Percentiles rank a stretch among this genome's conserved stretches.
These are phyloP conservation scores for Colletotrichum navitas DNA, from an alignment of 2,329 filamentous ascomycete genomes.

Conservation along the genomic window DNA sequence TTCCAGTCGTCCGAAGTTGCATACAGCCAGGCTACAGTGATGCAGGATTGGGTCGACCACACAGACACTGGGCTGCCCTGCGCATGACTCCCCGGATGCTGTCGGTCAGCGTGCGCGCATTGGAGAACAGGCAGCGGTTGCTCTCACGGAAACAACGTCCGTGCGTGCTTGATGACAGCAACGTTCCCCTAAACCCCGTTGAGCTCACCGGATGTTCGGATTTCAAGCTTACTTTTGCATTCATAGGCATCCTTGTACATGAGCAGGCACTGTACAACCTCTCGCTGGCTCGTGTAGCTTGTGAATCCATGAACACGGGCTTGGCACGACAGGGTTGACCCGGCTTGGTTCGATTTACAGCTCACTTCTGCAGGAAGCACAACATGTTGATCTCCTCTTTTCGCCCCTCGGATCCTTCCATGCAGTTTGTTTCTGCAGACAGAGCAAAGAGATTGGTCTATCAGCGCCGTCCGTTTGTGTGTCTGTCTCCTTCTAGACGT, in stretches of 20 bases:
- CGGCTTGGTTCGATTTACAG: conserved; percentile 34
- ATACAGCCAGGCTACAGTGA: conserved; percentile 4
- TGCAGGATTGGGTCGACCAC: conserved; percentile 29
- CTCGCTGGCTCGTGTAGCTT: conserved; percentile 26
- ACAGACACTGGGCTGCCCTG: conserved; percentile 26
- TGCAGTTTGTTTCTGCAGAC: conserved; percentile 20
- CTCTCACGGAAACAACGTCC: conserved; percentile 8
- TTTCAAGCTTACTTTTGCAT: conserved; percentile 41
- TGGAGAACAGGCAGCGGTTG: conserved; percentile 12
- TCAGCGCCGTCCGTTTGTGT: background rate
- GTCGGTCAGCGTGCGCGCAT: conserved; percentile 29
- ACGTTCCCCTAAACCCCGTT: conserved; percentile 14
- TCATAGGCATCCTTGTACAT: conserved; percentile 27
- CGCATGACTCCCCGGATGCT: conserved; percentile 12
- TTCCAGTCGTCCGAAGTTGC: conserved; percentile 29
- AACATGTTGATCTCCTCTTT: conserved; percentile 11
- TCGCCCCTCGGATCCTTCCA: conserved; percentile 19
- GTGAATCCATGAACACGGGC: conserved; percentile 38
- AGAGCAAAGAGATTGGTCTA: conserved; percentile 20
- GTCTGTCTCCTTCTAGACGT: background rate
- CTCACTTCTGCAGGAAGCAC: conserved; percentile 35
- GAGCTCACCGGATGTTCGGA: conserved; percentile 26
- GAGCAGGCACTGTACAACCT: conserved; percentile 29
- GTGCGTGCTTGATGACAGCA: conserved; percentile 22
- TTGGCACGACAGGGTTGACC: conserved; percentile 38